A percentile compares a stretch with the other conserved stretches of the same genome.
These are phyloP conservation scores for Parachaetomium inaequale DNA, from an alignment of 495 filamentous ascomycete species.

Conservation along the genomic window DNA sequence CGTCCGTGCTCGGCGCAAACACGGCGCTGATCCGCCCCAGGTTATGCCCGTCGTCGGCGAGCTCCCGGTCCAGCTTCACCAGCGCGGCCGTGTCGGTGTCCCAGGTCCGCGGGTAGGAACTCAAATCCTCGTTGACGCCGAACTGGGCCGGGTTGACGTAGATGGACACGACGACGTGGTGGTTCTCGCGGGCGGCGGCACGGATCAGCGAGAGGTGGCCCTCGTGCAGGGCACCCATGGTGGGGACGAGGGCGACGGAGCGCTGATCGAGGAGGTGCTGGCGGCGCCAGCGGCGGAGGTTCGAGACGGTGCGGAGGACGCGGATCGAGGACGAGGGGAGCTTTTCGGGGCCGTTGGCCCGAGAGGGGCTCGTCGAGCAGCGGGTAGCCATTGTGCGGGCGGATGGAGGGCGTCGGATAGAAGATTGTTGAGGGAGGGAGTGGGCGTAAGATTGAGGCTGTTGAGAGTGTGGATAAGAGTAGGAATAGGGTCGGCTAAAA, in stretches of 20 bases:
- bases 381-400: constrained; percentile 35
- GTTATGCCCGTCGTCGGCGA: constrained; percentile 53
- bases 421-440: too few species aligned
- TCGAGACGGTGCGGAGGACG: constrained; percentile 68
- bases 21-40: constrained; percentile 72
- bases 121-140: constrained; percentile 81
- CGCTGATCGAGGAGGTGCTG: constrained; percentile 63
- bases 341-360: constrained; percentile 28
- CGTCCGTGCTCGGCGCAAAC: constrained; percentile 75
- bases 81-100: constrained; percentile 66
- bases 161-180: constrained; percentile 80
- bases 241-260: constrained; percentile 84
- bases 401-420: neutral
- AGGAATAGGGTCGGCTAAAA: neutral
- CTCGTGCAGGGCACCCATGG: constrained; percentile 92
- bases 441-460: too few species aligned
- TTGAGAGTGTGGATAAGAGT: too few species aligned
- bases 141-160: constrained; percentile 98
- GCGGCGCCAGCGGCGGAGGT: constrained; percentile 67
- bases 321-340: constrained; percentile 59
- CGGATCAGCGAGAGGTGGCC: constrained; percentile 88
- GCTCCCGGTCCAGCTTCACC: constrained; percentile 63
- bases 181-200: constrained; percentile 77
- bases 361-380: constrained; percentile 1
- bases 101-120: constrained; percentile 88